Conservation (phyloP, 192 early-diverging fungal genomes). For the Lunasporangiospora selenospora region DNA sequence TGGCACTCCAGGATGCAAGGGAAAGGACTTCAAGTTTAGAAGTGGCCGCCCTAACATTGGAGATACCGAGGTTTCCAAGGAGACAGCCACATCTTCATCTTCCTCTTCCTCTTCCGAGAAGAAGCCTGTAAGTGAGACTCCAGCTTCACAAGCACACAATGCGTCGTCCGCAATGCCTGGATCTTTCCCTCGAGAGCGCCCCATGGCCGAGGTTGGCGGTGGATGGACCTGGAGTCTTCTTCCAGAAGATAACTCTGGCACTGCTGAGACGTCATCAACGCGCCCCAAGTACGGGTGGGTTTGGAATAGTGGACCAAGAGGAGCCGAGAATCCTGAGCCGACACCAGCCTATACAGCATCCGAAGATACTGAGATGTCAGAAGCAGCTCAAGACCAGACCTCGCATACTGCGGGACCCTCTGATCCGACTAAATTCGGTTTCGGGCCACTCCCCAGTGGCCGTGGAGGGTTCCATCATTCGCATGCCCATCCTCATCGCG, state of each 20-base stretch:
- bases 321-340: constrained; percentile 19
- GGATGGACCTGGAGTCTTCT: constrained; percentile 39
- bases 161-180: constrained; percentile 25
- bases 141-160: neutral
- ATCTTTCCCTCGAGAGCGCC: constrained; percentile 24
- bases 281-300: constrained; percentile 45
- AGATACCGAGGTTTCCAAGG: constrained; percentile 13
- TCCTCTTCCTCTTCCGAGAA: no score
- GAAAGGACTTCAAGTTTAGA: constrained; percentile 5
- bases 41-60: constrained; percentile 11
- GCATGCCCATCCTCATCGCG: no score
- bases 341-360: constrained; percentile 20
- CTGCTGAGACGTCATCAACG: constrained; percentile 27
- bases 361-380: constrained; percentile 46
- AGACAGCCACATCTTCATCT: no score
- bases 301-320: constrained; percentile 19
- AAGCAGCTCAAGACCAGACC: constrained; percentile 10
- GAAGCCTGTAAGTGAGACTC: neutral
- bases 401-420: no score
- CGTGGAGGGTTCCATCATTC: constrained; percentile 9
- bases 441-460: no score
- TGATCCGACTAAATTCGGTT: no score
- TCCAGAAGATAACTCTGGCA: constrained; percentile 6
- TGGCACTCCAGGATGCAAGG: constrained; percentile 16
- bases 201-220: constrained; percentile 18